Percentiles rank a stretch among this genome's conserved stretches.
phyloP scores from a whole-genome alignment of 2,329 filamentous ascomycete genomes.

The Fusarium phyllophilum region DNA sequence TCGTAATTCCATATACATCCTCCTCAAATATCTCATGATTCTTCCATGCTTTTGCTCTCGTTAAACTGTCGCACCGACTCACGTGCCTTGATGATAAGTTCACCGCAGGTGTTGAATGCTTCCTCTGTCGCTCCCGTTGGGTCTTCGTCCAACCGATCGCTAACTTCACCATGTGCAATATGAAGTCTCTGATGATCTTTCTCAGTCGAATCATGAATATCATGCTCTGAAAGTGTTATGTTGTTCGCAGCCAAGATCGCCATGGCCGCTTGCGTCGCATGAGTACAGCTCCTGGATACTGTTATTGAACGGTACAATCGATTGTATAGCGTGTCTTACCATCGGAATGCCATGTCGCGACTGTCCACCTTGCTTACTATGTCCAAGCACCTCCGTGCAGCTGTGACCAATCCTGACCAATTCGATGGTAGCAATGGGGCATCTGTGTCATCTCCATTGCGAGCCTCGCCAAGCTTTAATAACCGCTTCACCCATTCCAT shows the following conservation, averaged over 20 bases:
- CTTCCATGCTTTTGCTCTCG: accelerated
- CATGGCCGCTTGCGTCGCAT: neutral
- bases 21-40: accelerated
- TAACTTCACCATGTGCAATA: neutral
- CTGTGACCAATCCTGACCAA: neutral
- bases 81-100: accelerated
- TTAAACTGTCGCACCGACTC: neutral
- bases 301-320: accelerated
- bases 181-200: neutral
- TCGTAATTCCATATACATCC: neutral
- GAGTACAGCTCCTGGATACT: neutral
- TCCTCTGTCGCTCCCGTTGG: accelerated
- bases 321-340: neutral
- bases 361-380: accelerated
- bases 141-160: accelerated
- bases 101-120: neutral
- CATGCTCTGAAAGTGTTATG: neutral
- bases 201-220: neutral
- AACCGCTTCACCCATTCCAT: accelerated
- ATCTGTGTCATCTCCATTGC: accelerated
- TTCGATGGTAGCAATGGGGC: neutral
- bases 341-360: accelerated
- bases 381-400: neutral
- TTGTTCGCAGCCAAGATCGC: neutral
- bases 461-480: accelerated